Percentiles rank a stretch among this genome's conserved stretches.
phyloP scores from a whole-genome alignment of 2,329 filamentous ascomycete species.

The Pseudogymnoascus sp. region DNA sequence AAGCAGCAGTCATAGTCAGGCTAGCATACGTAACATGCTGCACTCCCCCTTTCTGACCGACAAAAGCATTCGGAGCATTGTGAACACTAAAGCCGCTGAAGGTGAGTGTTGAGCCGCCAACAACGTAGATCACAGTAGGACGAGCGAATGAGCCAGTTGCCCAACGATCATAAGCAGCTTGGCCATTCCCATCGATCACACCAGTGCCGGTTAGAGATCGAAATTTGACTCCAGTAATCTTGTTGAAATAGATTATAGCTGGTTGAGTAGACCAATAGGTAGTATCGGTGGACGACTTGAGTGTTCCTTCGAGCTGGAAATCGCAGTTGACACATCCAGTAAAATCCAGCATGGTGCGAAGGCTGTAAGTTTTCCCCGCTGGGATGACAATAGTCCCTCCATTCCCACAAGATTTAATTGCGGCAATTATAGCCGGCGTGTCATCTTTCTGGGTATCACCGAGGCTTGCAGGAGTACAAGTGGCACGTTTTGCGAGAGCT shows the following conservation, averaged over 20 bases:
- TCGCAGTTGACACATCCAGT: constrained; percentile 37
- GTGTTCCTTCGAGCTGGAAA: constrained; percentile 38
- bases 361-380: constrained; percentile 33
- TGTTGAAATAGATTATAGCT: constrained; percentile 34
- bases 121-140: constrained; percentile 37
- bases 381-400: constrained; percentile 39
- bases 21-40: constrained; percentile 30
- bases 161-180: constrained; percentile 36
- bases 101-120: constrained; percentile 32
- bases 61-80: constrained; percentile 41
- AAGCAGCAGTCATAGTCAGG: constrained; percentile 33
- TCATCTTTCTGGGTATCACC: constrained; percentile 31
- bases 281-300: constrained; percentile 34
- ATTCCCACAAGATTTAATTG: constrained; percentile 33
- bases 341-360: constrained; percentile 37
- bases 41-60: constrained; percentile 32
- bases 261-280: constrained; percentile 36
- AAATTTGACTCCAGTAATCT: constrained; percentile 33
- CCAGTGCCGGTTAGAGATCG: constrained; percentile 34
- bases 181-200: constrained; percentile 41
- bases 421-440: constrained; percentile 36
- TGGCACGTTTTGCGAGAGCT: constrained; percentile 16
- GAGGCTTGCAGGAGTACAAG: constrained; percentile 19
- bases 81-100: constrained; percentile 23
- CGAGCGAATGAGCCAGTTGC: constrained; percentile 33